These are phyloP conservation scores for Phytophthora boehmeriae DNA, from an alignment of 352 stramenopile species.

Conservation along the genomic window DNA sequence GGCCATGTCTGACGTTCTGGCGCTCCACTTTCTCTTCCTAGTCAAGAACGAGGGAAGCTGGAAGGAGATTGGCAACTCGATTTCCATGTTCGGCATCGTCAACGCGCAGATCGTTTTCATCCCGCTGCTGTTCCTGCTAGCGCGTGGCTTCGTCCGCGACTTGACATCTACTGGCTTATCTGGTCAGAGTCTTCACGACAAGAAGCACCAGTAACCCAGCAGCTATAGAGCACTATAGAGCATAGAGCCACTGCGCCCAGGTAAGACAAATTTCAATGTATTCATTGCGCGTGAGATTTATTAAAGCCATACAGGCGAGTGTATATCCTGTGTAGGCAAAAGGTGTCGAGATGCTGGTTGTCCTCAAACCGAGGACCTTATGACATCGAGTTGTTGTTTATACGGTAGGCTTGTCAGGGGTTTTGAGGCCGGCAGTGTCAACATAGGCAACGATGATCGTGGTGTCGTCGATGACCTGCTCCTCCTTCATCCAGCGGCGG, in stretches of 20 bases:
- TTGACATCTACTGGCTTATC: constrained; percentile 10
- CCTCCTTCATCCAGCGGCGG: constrained; percentile 98
- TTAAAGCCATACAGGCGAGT: background rate
- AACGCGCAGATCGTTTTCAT: constrained; percentile 86
- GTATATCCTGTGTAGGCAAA: background rate
- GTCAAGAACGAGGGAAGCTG: constrained; percentile 87
- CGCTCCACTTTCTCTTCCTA: constrained; percentile 84
- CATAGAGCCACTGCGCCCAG: background rate
- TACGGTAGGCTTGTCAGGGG: constrained; percentile 3
- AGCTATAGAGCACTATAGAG: background rate
- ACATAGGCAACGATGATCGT: constrained; percentile 98
- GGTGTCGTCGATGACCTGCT: constrained; percentile 99
- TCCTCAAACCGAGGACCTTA: constrained; percentile 6
- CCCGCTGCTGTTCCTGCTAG: constrained; percentile 73
- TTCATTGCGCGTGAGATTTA: background rate
- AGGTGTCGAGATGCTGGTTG: background rate
- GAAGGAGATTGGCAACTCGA: constrained; percentile 90
- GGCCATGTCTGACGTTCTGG: constrained; percentile 78
- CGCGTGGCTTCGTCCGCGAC: constrained; percentile 37
- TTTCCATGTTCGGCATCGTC: constrained; percentile 87
- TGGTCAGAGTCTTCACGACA: constrained; percentile 6
- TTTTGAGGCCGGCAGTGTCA: constrained; percentile 43
- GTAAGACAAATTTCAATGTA: background rate
- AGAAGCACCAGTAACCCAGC: constrained; percentile 21
- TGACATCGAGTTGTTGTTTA: constrained; percentile 14